Base-by-base conservation (phyloP, 2,329 filamentous ascomycete species). In the Colletotrichum sp. region DNA sequence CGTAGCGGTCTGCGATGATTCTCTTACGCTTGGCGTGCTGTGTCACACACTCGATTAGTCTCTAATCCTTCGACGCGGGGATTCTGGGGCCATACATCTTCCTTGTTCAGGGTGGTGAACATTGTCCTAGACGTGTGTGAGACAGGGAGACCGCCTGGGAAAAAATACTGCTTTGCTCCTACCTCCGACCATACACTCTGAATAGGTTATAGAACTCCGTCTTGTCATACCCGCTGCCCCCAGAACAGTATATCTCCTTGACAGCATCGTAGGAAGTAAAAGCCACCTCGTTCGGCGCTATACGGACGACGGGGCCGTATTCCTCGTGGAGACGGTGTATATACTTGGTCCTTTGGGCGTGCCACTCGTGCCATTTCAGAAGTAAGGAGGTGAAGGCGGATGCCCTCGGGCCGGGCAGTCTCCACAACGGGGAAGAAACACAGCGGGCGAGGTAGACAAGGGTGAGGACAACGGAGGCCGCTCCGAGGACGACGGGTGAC, bases 191-290 rank as follows among this genome's bases (percentile, higher is more conserved):
- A 78, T 90, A 93, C 5, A 92, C 86, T 72, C 81, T 88, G 77
- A 93, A 93, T 21, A 93, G 81, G 76, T 91, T 84, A 79, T 93
- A 93, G 78, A 93, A 93, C 72, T 91, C 89, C 0, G 91, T 92
- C 84, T 93, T 93, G 80, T 93, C 90, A 80, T 91, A 93, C 28
- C 91, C 92, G 79, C 90, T 92, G 6, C 91, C 91, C 1, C 89
- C 88, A 0, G 89, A 90, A 78, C 88, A 88, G 82, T 93, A 94
- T 61, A 93, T 93, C 82, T 92, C 90, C 80, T 91, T 93, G 68
- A 93, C 82, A 0, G 89, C 92, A 10, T 87, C 84, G 10, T 86
- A 82, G 3, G 90, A 91, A 1, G 90, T 88, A 76, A 93, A 93
- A 0, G 90, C 90, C 5, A 92, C 88, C 82, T 93, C 91, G 75